These are phyloP conservation scores for Eimeria tenella DNA, from an alignment of 169 alveolate species.

Conservation along the genomic window DNA sequence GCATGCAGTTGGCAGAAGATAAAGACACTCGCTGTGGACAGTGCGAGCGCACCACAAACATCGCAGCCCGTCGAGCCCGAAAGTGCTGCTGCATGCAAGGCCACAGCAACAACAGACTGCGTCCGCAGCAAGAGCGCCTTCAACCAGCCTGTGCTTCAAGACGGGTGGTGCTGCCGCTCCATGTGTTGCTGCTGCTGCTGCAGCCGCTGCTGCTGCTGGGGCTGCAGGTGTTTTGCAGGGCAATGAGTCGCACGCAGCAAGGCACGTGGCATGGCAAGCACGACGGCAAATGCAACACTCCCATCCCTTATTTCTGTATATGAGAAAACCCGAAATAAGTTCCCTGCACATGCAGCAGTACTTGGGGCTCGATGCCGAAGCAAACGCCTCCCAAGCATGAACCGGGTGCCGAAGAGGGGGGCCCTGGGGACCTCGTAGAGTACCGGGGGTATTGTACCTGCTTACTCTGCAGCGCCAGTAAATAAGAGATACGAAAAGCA, in stretches of 20 bases:
- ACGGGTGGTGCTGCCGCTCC: not conserved
- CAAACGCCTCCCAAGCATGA: constrained; percentile 48
- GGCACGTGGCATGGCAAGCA: constrained; percentile 51
- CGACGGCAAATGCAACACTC: constrained; percentile 63
- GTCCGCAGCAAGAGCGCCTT: constrained; percentile 72
- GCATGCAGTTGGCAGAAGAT: constrained; percentile 43
- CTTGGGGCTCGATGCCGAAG: constrained; percentile 45
- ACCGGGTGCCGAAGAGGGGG: not conserved
- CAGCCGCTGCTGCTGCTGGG: not conserved
- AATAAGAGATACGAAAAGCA: constrained; percentile 21
- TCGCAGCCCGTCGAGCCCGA: constrained; percentile 71
- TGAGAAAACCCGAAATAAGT: constrained; percentile 68
- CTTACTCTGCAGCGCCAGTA: constrained; percentile 63
- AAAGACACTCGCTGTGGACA: constrained; percentile 51
- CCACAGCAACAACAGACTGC: constrained; percentile 71
- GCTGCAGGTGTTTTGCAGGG: constrained; percentile 69
- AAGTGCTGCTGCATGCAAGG: constrained; percentile 46
- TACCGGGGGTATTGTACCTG: constrained; percentile 21
- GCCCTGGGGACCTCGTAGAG: constrained; percentile 2
- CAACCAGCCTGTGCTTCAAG: constrained; percentile 11
- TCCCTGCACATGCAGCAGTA: constrained; percentile 70
- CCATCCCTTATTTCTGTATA: constrained; percentile 76
- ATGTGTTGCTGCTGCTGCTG: not conserved
- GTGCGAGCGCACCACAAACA: constrained; percentile 78
- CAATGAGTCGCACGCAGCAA: constrained; percentile 28